phyloP scores from a whole-genome alignment of 805 yeast species.

The Wickerhamiella sorbophila region DNA sequence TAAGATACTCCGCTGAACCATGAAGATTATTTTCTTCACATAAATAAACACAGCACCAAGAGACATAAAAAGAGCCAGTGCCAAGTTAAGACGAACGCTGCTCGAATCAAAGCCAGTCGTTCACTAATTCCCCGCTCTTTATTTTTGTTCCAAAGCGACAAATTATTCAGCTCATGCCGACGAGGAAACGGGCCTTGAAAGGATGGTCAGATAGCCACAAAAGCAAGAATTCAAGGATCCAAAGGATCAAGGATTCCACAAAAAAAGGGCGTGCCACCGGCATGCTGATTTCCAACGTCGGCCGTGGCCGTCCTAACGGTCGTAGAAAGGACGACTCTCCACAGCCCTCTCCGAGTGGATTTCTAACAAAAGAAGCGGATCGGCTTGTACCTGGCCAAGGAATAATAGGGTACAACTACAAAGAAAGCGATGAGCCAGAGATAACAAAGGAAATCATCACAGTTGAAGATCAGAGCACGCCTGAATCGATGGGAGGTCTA shows the following conservation, averaged over 20 bases:
- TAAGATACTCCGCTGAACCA: too few relatives aligned
- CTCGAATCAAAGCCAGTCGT: too few relatives aligned
- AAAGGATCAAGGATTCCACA: background rate
- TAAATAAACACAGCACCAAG: too few relatives aligned
- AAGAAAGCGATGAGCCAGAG: background rate
- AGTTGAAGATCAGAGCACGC: background rate
- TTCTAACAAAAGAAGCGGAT: conserved; percentile 5
- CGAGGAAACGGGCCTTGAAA: background rate
- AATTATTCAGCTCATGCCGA: background rate
- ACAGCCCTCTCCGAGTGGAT: conserved; percentile 4
- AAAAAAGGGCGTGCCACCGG: background rate
- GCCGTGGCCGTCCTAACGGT: background rate
- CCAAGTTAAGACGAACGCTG: too few relatives aligned
- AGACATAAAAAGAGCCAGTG: too few relatives aligned
- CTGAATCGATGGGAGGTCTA: background rate
- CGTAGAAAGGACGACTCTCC: background rate
- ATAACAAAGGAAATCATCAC: background rate
- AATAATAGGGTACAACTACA: conserved; percentile 3
- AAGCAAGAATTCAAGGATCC: background rate
- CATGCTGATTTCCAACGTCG: background rate
- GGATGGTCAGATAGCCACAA: background rate
- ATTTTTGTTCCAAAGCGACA: too few relatives aligned
- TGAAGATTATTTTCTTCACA: too few relatives aligned
- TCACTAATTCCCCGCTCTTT: too few relatives aligned
- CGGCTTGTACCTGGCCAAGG: conserved; percentile 8